Evolutionary conservation across 2,329 filamentous ascomycete genomes (phyloP).

Genomic region (Nothomitra cinnamomea): DNA sequence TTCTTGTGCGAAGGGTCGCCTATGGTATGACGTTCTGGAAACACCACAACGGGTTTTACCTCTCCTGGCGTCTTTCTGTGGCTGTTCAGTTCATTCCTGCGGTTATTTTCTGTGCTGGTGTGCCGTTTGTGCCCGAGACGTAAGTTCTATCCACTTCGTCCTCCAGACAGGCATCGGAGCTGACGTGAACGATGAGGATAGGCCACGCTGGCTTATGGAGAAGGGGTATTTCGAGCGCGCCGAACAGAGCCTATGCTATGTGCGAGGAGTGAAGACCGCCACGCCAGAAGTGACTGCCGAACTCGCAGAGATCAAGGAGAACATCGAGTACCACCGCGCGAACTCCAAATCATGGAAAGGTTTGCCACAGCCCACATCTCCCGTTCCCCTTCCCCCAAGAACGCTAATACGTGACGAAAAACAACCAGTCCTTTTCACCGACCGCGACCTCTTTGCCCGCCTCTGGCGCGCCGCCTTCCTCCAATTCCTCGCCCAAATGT

Average conservation of each 20-base stretch:
- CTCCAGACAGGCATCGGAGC: no score
- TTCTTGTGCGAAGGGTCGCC: constrained; percentile 31
- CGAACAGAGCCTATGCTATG: constrained; percentile 27
- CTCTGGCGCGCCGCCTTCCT: constrained; percentile 39
- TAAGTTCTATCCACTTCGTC: no score
- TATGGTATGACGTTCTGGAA: constrained; percentile 39
- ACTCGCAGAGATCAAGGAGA: constrained; percentile 29
- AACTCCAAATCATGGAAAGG: constrained; percentile 26
- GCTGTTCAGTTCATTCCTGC: constrained; percentile 35
- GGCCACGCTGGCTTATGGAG: constrained; percentile 41
- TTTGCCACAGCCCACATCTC: no score
- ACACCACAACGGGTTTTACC: constrained; percentile 23
- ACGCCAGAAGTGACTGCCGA: constrained; percentile 21
- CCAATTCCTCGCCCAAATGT: constrained; percentile 44
- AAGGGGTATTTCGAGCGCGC: constrained; percentile 28
- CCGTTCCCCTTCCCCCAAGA: no score
- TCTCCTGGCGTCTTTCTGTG: constrained; percentile 37
- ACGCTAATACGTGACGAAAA: no score
- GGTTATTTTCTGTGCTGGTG: constrained; percentile 29
- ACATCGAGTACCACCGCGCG: constrained; percentile 23
- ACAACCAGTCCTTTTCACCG: constrained; percentile 29
- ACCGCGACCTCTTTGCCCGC: constrained; percentile 31
- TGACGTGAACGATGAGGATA: no score
- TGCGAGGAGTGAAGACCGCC: constrained; percentile 28
- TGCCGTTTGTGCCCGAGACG: constrained; percentile 38